A percentile compares a stretch with the other conserved stretches of the same genome.
Evolutionary conservation across 495 filamentous ascomycete genomes (phyloP).

Genomic region (Penicillium ochrochloron): DNA sequence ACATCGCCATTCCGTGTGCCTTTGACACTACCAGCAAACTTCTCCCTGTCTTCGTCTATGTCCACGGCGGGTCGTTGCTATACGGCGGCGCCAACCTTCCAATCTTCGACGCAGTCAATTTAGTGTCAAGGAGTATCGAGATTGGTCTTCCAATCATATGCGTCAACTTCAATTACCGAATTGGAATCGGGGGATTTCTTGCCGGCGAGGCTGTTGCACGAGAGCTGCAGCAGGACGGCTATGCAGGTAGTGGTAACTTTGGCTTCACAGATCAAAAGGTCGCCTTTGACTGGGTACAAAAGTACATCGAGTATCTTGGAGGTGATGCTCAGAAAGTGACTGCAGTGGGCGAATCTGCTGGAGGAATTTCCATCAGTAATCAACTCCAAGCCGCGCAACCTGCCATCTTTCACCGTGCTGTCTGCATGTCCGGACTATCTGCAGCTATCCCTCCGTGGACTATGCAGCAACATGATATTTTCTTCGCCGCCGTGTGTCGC

Average conservation of each 20-base stretch:
- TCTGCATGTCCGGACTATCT: conserved; percentile 37
- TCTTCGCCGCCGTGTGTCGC: conserved; percentile 28
- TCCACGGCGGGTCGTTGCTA: conserved; percentile 39
- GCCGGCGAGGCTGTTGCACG: conserved; percentile 24
- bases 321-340: conserved; percentile 67
- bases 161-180: conserved; percentile 39
- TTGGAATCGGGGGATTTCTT: conserved; percentile 38
- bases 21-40: conserved; percentile 2
- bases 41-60: conserved; percentile 35
- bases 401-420: conserved; percentile 30
- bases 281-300: conserved; percentile 39
- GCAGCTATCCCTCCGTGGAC: conserved; percentile 32
- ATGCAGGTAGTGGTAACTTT: conserved; percentile 35
- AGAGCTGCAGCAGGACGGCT: conserved; percentile 31
- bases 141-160: conserved; percentile 30
- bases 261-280: conserved; percentile 40
- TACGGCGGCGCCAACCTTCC: conserved; percentile 37
- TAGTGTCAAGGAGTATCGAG: conserved; percentile 31
- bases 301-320: conserved; percentile 60
- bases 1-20: conserved; percentile 33
- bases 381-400: conserved; percentile 48
- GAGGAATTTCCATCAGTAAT: conserved; percentile 64
- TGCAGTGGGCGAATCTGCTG: conserved; percentile 68
- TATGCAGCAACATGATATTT: conserved; percentile 30
- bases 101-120: conserved; percentile 36